Conservation (phyloP, 225 moss, liverwort and hornwort species). For the Pseudisothecium myosuroides region DNA sequence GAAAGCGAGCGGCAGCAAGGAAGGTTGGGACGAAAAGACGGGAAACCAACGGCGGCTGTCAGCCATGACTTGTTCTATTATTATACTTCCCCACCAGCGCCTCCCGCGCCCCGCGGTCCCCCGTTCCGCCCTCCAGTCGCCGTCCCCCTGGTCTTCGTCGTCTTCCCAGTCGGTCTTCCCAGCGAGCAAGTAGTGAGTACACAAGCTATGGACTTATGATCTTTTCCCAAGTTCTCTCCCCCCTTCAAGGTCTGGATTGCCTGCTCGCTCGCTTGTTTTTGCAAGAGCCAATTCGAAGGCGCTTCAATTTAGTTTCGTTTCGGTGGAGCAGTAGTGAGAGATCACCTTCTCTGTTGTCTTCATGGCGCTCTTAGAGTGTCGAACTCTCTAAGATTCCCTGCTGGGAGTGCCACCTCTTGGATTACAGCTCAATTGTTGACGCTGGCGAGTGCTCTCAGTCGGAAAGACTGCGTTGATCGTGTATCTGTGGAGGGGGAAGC, state of each 20-base stretch:
- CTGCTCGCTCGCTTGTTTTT: background rate
- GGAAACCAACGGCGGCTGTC: slow-evolving; percentile 28
- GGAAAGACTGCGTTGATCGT: background rate
- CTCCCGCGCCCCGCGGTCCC: background rate
- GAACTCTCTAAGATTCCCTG: slow-evolving; percentile 2
- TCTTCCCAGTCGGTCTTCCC: background rate
- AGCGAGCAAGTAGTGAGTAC: background rate
- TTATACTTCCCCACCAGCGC: background rate
- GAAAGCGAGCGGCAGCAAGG: background rate
- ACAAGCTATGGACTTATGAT: background rate
- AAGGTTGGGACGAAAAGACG: slow-evolving; percentile 14
- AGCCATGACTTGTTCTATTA: slow-evolving; percentile 24
- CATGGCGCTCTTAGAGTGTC: background rate
- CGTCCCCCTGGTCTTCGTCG: background rate
- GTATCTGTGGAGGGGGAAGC: background rate
- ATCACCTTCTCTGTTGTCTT: background rate
- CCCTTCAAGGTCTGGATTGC: background rate
- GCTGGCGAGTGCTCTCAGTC: background rate
- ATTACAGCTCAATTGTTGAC: background rate
- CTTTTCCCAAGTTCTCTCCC: background rate
- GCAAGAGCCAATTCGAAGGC: background rate
- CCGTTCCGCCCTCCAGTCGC: background rate
- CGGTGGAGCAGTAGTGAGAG: background rate
- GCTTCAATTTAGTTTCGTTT: background rate
- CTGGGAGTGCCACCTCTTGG: background rate